These are phyloP conservation scores for Sutorius eximius DNA, from an alignment of 1,284 basidiomycete species.

Conservation along the genomic window DNA sequence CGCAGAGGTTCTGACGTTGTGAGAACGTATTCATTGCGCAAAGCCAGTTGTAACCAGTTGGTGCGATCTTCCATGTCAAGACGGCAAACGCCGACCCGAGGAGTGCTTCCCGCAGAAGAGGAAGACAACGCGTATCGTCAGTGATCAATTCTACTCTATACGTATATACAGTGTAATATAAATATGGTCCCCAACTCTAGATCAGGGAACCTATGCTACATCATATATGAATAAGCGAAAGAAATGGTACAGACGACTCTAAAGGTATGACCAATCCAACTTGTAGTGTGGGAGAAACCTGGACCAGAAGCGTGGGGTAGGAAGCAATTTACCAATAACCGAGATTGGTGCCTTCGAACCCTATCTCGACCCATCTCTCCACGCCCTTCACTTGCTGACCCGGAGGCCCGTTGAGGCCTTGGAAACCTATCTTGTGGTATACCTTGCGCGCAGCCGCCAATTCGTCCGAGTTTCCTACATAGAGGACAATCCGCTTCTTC, in stretches of 20 bases:
- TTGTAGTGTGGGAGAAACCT: neutral
- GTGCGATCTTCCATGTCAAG: neutral
- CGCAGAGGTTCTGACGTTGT: conserved; percentile 60
- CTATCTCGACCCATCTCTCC: conserved; percentile 25
- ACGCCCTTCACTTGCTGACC: conserved; percentile 15
- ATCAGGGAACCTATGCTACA: neutral
- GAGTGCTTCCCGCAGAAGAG: neutral
- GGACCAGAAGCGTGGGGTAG: neutral
- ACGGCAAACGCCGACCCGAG: neutral
- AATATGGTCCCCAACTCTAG: neutral
- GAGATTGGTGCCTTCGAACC: conserved; percentile 32
- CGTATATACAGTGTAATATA: neutral
- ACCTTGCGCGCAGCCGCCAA: conserved; percentile 22
- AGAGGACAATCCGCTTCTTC: conserved; percentile 48
- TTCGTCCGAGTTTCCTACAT: conserved; percentile 41
- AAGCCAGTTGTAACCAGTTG: neutral
- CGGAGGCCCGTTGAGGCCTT: conserved; percentile 16
- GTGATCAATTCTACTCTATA: neutral
- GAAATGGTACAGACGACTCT: neutral
- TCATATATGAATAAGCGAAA: neutral
- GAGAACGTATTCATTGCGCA: neutral
- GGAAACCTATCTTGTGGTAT: conserved; percentile 25
- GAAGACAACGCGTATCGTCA: neutral
- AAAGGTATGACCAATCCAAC: neutral
- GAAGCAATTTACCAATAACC: conserved; percentile 44